phyloP scores from a whole-genome alignment of 345 rosid species.

The Cardamine occulta region DNA sequence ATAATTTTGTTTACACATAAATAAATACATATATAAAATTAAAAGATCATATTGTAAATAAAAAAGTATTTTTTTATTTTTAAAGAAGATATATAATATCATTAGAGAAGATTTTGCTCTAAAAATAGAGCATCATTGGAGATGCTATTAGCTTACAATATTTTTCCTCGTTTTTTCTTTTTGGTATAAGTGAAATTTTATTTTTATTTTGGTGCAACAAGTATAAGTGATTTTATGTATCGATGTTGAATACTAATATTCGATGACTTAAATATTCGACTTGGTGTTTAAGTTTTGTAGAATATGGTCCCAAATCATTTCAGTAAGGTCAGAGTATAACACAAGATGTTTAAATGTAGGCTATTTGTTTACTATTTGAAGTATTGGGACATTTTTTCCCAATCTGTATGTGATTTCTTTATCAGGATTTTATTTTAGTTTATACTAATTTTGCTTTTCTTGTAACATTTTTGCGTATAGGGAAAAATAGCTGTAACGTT shows the following conservation, averaged over 20 bases:
- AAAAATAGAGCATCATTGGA: too few species aligned
- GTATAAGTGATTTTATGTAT: not conserved
- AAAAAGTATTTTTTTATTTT: too few species aligned
- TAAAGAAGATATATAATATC: too few species aligned
- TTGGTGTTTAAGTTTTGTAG: not conserved
- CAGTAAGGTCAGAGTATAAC: constrained; percentile 1
- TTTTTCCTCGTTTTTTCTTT: not conserved
- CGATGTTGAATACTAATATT: not conserved
- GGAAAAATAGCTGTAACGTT: constrained; percentile 26
- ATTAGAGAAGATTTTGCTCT: too few species aligned
- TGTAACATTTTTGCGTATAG: constrained; percentile 7
- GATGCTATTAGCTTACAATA: constrained; percentile 21
- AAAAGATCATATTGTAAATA: too few species aligned
- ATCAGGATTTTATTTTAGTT: not conserved
- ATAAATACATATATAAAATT: too few species aligned
- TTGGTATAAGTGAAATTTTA: not conserved
- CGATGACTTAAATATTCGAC: not conserved
- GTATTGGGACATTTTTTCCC: constrained; percentile 23
- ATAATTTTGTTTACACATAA: too few species aligned
- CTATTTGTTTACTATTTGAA: constrained; percentile 16
- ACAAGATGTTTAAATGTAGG: constrained; percentile 1
- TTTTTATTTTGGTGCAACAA: too few species aligned
- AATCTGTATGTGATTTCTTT: constrained; percentile 15
- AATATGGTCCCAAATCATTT: constrained; percentile 24
- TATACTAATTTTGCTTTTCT: not conserved